Evolutionary conservation across 768 basidiomycete genomes (phyloP).

Genomic region (Suillus decipiens): DNA sequence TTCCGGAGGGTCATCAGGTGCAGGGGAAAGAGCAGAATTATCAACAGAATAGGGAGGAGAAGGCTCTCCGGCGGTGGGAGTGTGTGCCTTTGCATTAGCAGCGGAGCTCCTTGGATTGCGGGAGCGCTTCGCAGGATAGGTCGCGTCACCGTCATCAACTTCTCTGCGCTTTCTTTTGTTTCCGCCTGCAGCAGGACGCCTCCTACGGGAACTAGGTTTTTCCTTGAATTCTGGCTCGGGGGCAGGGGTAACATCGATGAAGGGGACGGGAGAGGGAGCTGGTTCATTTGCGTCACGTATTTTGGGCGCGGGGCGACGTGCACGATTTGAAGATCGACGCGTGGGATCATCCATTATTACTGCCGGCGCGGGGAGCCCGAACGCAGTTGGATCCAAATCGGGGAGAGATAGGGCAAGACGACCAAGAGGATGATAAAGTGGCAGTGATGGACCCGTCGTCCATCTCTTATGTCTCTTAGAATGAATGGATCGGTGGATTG

Average conservation of each 20-base stretch:
- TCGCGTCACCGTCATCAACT: slow-evolving; percentile 60
- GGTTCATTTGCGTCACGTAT: slow-evolving; percentile 48
- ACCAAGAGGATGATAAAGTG: slow-evolving; percentile 70
- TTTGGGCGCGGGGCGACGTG: slow-evolving; percentile 51
- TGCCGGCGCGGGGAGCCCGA: slow-evolving; percentile 54
- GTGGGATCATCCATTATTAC: slow-evolving; percentile 45
- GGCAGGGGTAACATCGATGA: slow-evolving; percentile 24
- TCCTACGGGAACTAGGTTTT: slow-evolving; percentile 54
- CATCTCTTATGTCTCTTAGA: slow-evolving; percentile 19
- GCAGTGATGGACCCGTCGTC: slow-evolving; percentile 45
- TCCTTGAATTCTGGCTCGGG: slow-evolving; percentile 42
- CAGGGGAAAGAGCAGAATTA: slow-evolving; percentile 26
- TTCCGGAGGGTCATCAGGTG: slow-evolving; percentile 32
- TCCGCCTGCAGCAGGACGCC: slow-evolving; percentile 39
- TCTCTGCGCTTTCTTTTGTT: slow-evolving; percentile 62
- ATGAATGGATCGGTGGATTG: slow-evolving; percentile 10
- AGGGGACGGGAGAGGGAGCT: slow-evolving; percentile 23
- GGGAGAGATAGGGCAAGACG: slow-evolving; percentile 65
- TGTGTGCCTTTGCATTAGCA: slow-evolving; percentile 22
- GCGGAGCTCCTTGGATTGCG: slow-evolving; percentile 49
- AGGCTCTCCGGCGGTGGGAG: slow-evolving; percentile 41
- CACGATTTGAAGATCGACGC: slow-evolving; percentile 45
- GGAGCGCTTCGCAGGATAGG: slow-evolving; percentile 72
- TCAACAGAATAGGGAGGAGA: slow-evolving; percentile 38
- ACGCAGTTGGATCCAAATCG: slow-evolving; percentile 55